A percentile compares a stretch with the other conserved stretches of the same genome.
These are phyloP conservation scores for Monosporozyma siamensis DNA, from an alignment of 805 yeast genomes.

Conservation along the genomic window DNA sequence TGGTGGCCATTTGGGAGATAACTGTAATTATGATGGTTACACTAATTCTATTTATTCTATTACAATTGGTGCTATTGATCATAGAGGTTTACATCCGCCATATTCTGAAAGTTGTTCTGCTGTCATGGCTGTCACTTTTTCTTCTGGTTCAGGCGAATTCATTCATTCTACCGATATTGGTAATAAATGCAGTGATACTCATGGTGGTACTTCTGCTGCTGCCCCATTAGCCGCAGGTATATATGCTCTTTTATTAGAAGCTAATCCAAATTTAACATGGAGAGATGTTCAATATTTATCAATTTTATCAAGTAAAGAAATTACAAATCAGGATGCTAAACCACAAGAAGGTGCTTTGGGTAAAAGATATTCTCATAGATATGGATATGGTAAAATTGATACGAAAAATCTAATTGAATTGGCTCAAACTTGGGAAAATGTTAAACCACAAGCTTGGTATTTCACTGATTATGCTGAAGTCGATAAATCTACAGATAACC, in stretches of 20 bases:
- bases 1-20: conserved; percentile 76
- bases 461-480: conserved; percentile 39
- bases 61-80: conserved; percentile 90
- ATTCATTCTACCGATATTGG: conserved; percentile 82
- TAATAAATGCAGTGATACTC: conserved; percentile 56
- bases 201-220: conserved; percentile 98
- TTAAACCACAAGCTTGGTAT: conserved; percentile 87
- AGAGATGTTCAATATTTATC: conserved; percentile 86
- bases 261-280: conserved; percentile 87
- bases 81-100: conserved; percentile 74
- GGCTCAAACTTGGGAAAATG: conserved; percentile 70
- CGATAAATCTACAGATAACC: conserved; percentile 17
- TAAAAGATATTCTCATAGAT: conserved; percentile 68
- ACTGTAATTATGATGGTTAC: conserved; percentile 95
- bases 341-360: conserved; percentile 69
- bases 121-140: conserved; percentile 85
- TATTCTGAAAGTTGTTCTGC: conserved; percentile 94
- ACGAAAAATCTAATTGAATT: conserved; percentile 62
- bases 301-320: conserved; percentile 58
- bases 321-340: conserved; percentile 55
- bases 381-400: conserved; percentile 89
- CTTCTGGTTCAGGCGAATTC: conserved; percentile 82
- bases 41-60: conserved; percentile 92
- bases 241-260: conserved; percentile 70
- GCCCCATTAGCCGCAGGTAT: conserved; percentile 98